Evolutionary conservation across 495 filamentous ascomycete species (phyloP).

Genomic region (Annulohypoxylon maeteangense): DNA sequence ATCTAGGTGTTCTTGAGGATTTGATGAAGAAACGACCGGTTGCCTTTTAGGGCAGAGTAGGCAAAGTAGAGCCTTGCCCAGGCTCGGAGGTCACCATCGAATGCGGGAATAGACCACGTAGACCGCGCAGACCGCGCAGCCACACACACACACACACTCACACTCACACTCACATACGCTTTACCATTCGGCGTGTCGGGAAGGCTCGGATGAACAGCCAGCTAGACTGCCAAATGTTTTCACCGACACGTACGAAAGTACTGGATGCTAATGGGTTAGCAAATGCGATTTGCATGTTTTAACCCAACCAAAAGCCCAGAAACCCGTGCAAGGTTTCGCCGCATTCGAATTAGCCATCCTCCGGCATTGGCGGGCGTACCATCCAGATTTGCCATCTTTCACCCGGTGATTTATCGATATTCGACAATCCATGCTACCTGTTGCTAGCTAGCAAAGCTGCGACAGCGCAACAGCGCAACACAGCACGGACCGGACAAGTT

Average conservation of each 20-base stretch:
- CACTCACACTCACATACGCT: constrained; percentile 11
- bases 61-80: constrained; percentile 24
- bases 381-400: constrained; percentile 39
- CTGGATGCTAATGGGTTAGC: constrained; percentile 18
- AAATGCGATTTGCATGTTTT: constrained; percentile 35
- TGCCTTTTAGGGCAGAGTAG: constrained; percentile 10
- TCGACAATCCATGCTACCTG: constrained; percentile 35
- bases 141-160: constrained; percentile 9
- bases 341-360: constrained; percentile 35
- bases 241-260: constrained; percentile 39
- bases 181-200: constrained; percentile 28
- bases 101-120: constrained; percentile 30
- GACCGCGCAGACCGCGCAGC: constrained; percentile 13
- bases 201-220: constrained; percentile 35
- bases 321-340: constrained; percentile 37
- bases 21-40: constrained; percentile 22
- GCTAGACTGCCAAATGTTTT: constrained; percentile 42
- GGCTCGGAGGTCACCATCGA: constrained; percentile 14
- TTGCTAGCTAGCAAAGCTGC: constrained; percentile 21
- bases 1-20: constrained; percentile 9
- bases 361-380: constrained; percentile 33
- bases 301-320: constrained; percentile 36
- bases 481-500: constrained; percentile 16
- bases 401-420: constrained; percentile 38
- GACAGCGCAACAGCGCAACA: not conserved